Evolutionary conservation across 73 alveolate genomes (phyloP).

Genomic region (Urostyla sp.): DNA sequence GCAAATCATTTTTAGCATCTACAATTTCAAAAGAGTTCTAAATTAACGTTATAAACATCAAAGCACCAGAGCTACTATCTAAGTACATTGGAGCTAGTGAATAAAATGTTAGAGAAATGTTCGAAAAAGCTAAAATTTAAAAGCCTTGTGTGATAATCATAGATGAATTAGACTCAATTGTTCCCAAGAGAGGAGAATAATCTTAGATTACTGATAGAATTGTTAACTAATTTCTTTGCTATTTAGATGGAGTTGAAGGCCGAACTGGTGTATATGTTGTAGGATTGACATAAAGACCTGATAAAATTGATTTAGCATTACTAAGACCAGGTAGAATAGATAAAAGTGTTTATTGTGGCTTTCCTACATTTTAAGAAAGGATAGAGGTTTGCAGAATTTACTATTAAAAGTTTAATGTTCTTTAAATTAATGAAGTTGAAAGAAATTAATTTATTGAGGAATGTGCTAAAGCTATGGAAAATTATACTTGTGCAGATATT

Average conservation of each 20-base stretch:
- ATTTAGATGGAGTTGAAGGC: conserved; percentile 89
- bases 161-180: conserved; percentile 92
- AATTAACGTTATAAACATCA: conserved; percentile 80
- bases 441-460: conserved; percentile 55
- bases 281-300: conserved; percentile 94
- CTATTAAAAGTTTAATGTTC: conserved; percentile 60
- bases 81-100: conserved; percentile 93
- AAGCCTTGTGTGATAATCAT: conserved; percentile 87
- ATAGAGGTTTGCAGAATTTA: conserved; percentile 57
- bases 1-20: conserved; percentile 83
- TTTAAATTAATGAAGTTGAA: neutral
- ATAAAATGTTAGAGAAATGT: conserved; percentile 85
- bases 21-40: conserved; percentile 85
- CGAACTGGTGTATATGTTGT: conserved; percentile 80
- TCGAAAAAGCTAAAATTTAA: conserved; percentile 81
- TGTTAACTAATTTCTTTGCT: conserved; percentile 83
- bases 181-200: conserved; percentile 85
- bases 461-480: conserved; percentile 40
- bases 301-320: conserved; percentile 87
- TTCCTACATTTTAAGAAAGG: conserved; percentile 75
- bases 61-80: conserved; percentile 92
- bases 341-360: conserved; percentile 78
- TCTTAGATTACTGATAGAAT: conserved; percentile 87
- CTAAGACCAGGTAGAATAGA: conserved; percentile 95
- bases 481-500: conserved; percentile 80